Base-by-base conservation (phyloP, 352 stramenopile genomes). In the Pythium monospermum region DNA sequence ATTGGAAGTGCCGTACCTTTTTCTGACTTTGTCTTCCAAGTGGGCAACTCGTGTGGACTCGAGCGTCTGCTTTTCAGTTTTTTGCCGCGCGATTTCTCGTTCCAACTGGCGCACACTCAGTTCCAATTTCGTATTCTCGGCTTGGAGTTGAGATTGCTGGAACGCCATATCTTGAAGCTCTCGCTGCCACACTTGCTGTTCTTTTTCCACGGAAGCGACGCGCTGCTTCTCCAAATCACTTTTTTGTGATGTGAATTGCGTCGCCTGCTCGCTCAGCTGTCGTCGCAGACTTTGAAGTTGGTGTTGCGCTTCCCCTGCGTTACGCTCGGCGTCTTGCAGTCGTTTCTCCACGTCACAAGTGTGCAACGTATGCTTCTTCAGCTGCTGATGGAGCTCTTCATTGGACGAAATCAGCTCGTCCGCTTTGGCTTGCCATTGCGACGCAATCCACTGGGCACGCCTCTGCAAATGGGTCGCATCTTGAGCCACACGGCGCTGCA, bases 91-190 rank as follows among this genome's bases (percentile, higher is more conserved):
- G 18, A 88, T 49, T 18, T 91, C 75, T 6, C 76, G 59, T 49
- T 87, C 75, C 1, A 91, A 59, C 44, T 86, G 75, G 16, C 71
- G 69, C 31, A 87, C 59, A 18, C 53, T 65, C 16, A 83, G 50
- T 26, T 89, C 71, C n/a, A 82, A 66, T 46, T 87, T 88, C 39
- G 55, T 55, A 28, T 79, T 69, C 33, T 86, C 75, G 0, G 69
- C 38, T 49, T 84, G 66, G 21, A 85, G 59, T 19, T 76, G 28
- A 12, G 64, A 73, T 31, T 87, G 69, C 10, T 66, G 63, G 46
- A 83, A 76, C 26, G 50, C 61, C 33, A 60, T 64, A 49, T 83
- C 75, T 25, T 83, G 49, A 5, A 84, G 55, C 59, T 89, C 75
- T 21, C 68, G 70, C 43, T 82, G 67, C 67, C 69, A 87, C 7